These are phyloP conservation scores for Umbelopsis vinacea DNA, from an alignment of 192 early-diverging fungal species.

Conservation along the genomic window DNA sequence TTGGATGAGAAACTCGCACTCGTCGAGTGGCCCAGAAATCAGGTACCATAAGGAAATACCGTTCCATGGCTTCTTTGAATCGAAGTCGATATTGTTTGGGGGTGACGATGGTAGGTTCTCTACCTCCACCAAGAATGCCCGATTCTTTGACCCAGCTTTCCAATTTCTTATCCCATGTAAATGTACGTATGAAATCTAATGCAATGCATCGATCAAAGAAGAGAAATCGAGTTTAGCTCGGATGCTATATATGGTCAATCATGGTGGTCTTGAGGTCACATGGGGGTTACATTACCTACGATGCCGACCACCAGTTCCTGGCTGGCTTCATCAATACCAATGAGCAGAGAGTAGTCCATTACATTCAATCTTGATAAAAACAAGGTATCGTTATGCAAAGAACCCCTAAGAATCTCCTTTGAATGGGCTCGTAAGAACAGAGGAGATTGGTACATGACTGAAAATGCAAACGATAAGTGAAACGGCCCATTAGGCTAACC, in stretches of 20 bases:
- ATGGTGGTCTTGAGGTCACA: not conserved
- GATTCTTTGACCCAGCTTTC: constrained; percentile 99
- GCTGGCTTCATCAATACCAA: constrained; percentile 87
- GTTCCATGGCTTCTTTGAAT: constrained; percentile 94
- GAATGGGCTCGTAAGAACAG: constrained; percentile 91
- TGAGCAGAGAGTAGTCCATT: constrained; percentile 97
- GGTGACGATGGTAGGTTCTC: constrained; percentile 94
- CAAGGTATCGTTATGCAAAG: constrained; percentile 92
- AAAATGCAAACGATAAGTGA: too few relatives aligned
- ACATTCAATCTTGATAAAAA: constrained; percentile 94
- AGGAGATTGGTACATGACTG: constrained; percentile 83
- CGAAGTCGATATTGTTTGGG: constrained; percentile 92
- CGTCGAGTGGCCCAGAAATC: constrained; percentile 50
- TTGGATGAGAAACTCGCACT: not conserved
- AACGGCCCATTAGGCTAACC: too few relatives aligned
- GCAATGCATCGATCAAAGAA: not conserved
- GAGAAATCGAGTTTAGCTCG: not conserved
- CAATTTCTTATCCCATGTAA: constrained; percentile 98
- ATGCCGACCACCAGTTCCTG: constrained; percentile 96
- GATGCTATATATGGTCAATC: not conserved
- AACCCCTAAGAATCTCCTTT: constrained; percentile 81
- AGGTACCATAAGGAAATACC: constrained; percentile 87
- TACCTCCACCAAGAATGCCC: constrained; percentile 85
- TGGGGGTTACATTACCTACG: constrained; percentile 67
- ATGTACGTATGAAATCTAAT: constrained; percentile 92